phyloP scores from a whole-genome alignment of 176 grass and related monocot genomes.

The Miscanthus lutarioriparius region DNA sequence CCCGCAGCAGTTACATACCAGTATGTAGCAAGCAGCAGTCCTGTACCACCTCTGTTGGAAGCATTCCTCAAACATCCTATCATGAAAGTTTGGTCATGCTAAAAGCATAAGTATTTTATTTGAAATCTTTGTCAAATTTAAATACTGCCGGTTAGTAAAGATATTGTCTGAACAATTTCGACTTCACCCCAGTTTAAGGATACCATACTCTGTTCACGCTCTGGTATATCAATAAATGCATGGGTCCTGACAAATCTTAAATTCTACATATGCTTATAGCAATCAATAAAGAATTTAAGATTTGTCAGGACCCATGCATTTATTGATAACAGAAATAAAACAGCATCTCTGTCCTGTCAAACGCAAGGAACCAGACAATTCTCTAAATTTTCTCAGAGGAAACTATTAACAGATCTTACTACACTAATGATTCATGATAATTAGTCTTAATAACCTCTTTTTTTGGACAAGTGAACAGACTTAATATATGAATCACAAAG shows the following conservation, averaged over 20 bases:
- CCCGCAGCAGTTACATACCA: slow-evolving; percentile 50
- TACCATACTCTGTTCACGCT: background rate
- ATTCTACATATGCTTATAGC: background rate
- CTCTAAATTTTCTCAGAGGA: background rate
- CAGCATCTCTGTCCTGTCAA: slow-evolving; percentile 8
- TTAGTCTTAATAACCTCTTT: background rate
- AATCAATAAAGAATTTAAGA: background rate
- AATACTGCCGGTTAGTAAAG: background rate
- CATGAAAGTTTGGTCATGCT: slow-evolving; percentile 29
- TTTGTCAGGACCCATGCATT: too few relatives aligned
- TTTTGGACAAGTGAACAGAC: background rate
- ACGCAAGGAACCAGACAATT: slow-evolving; percentile 1
- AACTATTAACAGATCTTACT: background rate
- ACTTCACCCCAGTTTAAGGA: background rate
- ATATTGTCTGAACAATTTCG: background rate
- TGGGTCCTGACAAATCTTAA: background rate
- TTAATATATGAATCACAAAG: slow-evolving; percentile 20
- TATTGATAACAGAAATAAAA: background rate
- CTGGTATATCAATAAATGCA: slow-evolving; percentile 1
- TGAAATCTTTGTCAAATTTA: slow-evolving; percentile 12
- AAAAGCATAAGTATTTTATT: slow-evolving; percentile 17
- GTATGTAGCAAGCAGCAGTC: slow-evolving; percentile 98
- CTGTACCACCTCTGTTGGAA: slow-evolving; percentile 97
- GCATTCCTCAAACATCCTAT: slow-evolving; percentile 99
- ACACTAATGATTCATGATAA: background rate